Conservation (phyloP, 2,329 filamentous ascomycete species). For the Tetracladium maxilliforme region DNA sequence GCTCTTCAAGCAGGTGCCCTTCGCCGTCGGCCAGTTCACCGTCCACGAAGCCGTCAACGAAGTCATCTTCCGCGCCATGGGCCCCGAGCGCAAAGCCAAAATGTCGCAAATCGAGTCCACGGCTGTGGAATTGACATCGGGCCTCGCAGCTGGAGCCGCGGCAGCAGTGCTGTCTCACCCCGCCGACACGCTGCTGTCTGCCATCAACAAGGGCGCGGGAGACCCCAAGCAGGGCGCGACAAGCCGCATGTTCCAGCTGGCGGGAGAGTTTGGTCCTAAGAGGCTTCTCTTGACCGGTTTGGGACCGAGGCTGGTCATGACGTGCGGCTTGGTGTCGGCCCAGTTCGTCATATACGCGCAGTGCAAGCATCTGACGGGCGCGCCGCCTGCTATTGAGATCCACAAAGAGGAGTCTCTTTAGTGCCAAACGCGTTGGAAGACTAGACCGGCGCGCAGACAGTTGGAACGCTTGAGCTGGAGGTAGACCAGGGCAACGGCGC, state of each 20-base stretch:
- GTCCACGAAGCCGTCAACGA: conserved; percentile 66
- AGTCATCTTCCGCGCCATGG: conserved; percentile 36
- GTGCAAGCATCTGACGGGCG: no score
- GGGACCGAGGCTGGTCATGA: conserved; percentile 36
- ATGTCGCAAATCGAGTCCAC: conserved; percentile 50
- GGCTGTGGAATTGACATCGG: conserved; percentile 56
- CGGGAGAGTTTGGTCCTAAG: conserved; percentile 32
- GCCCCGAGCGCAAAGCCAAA: conserved; percentile 33
- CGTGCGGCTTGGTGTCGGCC: conserved; percentile 32
- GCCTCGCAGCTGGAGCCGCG: conserved; percentile 64
- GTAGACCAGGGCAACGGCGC: no score
- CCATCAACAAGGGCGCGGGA: conserved; percentile 39
- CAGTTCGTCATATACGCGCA: conserved; percentile 42
- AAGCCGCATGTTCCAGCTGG: conserved; percentile 35
- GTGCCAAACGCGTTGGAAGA: no score
- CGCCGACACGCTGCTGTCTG: conserved; percentile 45
- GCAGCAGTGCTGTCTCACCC: conserved; percentile 63
- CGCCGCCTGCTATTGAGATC: no score
- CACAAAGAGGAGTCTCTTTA: no score
- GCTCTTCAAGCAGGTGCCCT: conserved; percentile 61
- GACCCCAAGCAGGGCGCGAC: conserved; percentile 30
- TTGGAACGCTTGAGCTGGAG: no score
- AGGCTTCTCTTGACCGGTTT: conserved; percentile 29
- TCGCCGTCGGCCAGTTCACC: conserved; percentile 74
- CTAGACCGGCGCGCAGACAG: no score